Evolutionary conservation across 192 early-diverging fungal genomes (phyloP).

Genomic region (Rhizophlyctis rosea): DNA sequence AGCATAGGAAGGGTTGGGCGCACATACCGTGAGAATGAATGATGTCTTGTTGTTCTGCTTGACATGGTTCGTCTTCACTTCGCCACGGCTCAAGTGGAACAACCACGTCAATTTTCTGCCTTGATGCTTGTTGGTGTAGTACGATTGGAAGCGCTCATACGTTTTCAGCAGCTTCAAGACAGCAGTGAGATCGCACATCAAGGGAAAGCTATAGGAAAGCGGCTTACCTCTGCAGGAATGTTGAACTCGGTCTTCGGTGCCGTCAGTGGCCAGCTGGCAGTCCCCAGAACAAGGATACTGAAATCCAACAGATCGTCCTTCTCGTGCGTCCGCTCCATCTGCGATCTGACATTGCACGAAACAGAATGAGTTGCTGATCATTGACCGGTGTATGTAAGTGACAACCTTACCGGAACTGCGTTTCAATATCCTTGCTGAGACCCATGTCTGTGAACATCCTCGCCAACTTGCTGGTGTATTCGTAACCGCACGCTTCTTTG

Average conservation of each 20-base stretch:
- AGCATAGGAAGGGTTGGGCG: not conserved
- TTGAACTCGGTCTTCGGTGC: constrained; percentile 74
- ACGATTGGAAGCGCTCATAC: constrained; percentile 80
- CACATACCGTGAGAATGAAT: constrained; percentile 68
- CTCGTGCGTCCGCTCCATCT: constrained; percentile 43
- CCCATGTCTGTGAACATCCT: constrained; percentile 96
- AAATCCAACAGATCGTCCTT: constrained; percentile 65
- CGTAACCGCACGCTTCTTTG: constrained; percentile 85
- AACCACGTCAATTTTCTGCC: constrained; percentile 94
- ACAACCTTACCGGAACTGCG: constrained; percentile 75
- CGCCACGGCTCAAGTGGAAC: constrained; percentile 86
- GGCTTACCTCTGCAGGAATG: constrained; percentile 77
- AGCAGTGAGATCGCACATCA: not conserved
- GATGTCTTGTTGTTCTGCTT: constrained; percentile 67
- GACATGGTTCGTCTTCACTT: constrained; percentile 86
- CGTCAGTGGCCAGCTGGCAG: constrained; percentile 86
- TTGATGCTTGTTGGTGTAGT: constrained; percentile 84
- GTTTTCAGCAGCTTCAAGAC: constrained; percentile 66
- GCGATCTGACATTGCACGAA: constrained; percentile 26
- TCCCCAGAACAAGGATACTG: constrained; percentile 80
- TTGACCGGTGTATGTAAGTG: not conserved
- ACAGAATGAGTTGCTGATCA: not conserved
- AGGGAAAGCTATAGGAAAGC: constrained; percentile 2
- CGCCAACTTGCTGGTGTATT: constrained; percentile 92
- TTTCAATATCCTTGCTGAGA: constrained; percentile 85